phyloP scores from a whole-genome alignment of 2,329 filamentous ascomycete species.

The Dryadomyces quercus-mongolicae region DNA sequence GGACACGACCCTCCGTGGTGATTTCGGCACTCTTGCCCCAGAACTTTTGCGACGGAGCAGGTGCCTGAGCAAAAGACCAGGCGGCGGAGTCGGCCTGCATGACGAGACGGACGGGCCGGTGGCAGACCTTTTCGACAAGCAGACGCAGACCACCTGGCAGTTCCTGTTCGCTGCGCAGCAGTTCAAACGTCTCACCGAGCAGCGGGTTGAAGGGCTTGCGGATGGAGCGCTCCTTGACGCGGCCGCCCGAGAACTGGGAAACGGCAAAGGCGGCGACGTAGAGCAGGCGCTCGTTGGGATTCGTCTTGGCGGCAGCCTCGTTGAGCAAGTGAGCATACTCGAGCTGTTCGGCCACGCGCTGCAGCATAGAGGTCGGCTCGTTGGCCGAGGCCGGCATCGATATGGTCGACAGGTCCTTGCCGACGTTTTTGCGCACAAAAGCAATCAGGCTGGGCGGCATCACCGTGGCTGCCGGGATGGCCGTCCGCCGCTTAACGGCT shows the following conservation, averaged over 20 bases:
- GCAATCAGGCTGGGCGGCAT: slow-evolving; percentile 83
- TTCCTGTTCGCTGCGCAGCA: slow-evolving; percentile 72
- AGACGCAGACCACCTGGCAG: slow-evolving; percentile 72
- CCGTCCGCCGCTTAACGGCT: slow-evolving; percentile 51
- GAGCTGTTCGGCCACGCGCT: slow-evolving; percentile 78
- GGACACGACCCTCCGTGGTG: slow-evolving; percentile 78
- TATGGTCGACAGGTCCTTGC: slow-evolving; percentile 92
- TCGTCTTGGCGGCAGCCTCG: slow-evolving; percentile 51
- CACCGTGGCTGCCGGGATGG: slow-evolving; percentile 62
- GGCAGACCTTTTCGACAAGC: slow-evolving; percentile 88
- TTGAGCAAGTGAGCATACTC: slow-evolving; percentile 85
- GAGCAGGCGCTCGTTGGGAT: slow-evolving; percentile 58
- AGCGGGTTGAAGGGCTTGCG: slow-evolving; percentile 97
- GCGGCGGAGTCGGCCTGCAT: slow-evolving; percentile 78
- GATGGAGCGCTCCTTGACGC: slow-evolving; percentile 81
- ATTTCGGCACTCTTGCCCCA: slow-evolving; percentile 97
- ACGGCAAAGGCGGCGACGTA: slow-evolving; percentile 86
- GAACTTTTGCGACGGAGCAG: slow-evolving; percentile 88
- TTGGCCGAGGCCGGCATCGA: slow-evolving; percentile 97
- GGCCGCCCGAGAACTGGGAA: slow-evolving; percentile 68
- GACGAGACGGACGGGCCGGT: slow-evolving; percentile 83
- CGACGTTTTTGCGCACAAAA: slow-evolving; percentile 92
- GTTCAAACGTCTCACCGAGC: slow-evolving; percentile 88
- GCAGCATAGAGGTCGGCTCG: slow-evolving; percentile 78
- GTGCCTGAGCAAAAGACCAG: slow-evolving; percentile 82